phyloP scores from a whole-genome alignment of 2,329 filamentous ascomycete genomes.

The Pseudonectria foliicola region DNA sequence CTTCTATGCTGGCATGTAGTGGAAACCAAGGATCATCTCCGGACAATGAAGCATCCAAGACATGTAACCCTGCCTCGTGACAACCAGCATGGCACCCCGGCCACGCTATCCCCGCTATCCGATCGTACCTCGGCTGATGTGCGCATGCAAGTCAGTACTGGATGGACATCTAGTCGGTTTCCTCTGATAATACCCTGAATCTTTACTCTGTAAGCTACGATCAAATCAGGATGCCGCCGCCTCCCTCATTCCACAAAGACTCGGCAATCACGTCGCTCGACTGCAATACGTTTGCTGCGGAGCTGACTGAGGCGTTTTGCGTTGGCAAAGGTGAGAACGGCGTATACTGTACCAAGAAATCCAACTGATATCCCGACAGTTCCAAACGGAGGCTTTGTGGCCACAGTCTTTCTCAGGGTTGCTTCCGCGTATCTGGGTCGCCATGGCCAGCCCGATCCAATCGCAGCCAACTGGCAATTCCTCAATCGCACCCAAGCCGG shows the following conservation, averaged over 20 bases:
- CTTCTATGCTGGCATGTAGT: no score
- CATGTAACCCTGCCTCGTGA: no score
- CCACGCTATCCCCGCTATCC: no score
- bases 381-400: constrained; percentile 41
- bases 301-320: constrained; percentile 9
- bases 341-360: no score
- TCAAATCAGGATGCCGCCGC: constrained; percentile 2
- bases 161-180: no score
- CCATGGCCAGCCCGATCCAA: constrained; percentile 29
- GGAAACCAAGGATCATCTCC: no score
- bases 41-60: no score
- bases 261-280: constrained; percentile 6
- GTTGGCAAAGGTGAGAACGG: constrained; percentile 9
- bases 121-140: no score
- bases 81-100: no score
- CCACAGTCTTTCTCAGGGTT: constrained; percentile 32
- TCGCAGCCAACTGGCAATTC: constrained; percentile 36
- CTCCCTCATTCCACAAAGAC: constrained; percentile 5
- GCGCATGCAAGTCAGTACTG: no score
- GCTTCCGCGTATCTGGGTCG: constrained; percentile 27
- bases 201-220: no score
- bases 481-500: constrained; percentile 32
- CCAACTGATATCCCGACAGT: constrained; percentile 18
- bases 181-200: no score
- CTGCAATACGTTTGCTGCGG: constrained; percentile 6